Percentiles rank a stretch among this genome's conserved stretches.
phyloP scores from a whole-genome alignment of 495 filamentous ascomycete species.

The Aeminium ludgeri region DNA sequence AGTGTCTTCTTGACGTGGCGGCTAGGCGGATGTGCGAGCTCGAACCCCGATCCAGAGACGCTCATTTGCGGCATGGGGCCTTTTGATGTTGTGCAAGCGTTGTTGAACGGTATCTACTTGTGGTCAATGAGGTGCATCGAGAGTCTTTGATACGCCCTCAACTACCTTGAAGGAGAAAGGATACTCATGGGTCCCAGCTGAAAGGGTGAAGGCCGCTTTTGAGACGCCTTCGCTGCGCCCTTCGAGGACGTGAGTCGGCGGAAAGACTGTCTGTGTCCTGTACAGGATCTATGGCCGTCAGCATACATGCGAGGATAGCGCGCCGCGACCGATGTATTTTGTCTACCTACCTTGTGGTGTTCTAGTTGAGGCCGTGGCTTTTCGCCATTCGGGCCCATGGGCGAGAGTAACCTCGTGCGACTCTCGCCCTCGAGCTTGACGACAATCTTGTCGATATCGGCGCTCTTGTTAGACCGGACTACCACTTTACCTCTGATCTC shows the following conservation, averaged over 20 bases:
- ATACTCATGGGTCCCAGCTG: conserved; percentile 68
- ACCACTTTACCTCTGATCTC: conserved; percentile 53
- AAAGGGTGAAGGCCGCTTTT: conserved; percentile 38
- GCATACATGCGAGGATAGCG: no score
- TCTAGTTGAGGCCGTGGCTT: conserved; percentile 46
- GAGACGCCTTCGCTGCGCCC: conserved; percentile 23
- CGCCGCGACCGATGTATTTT: background rate
- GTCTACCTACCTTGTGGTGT: conserved; percentile 51
- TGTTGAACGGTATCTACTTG: conserved; percentile 71
- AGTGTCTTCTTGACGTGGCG: conserved; percentile 71
- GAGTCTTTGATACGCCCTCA: background rate
- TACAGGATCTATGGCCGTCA: conserved; percentile 40
- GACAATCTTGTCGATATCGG: conserved; percentile 57
- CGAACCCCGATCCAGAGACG: conserved; percentile 37
- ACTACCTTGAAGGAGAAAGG: conserved; percentile 73
- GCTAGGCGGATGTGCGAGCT: conserved; percentile 34
- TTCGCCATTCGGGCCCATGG: conserved; percentile 31
- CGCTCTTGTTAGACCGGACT: conserved; percentile 43
- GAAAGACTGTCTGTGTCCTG: conserved; percentile 46
- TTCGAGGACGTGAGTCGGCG: conserved; percentile 34
- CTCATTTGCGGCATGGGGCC: conserved; percentile 41
- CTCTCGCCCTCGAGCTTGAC: conserved; percentile 93
- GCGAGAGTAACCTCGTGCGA: conserved; percentile 39
- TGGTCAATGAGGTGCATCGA: background rate
- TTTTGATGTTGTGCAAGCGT: conserved; percentile 50